Percentiles rank a stretch among this genome's conserved stretches.
phyloP scores from a whole-genome alignment of 2,329 filamentous ascomycete genomes.

The Talaromyces sp. region DNA sequence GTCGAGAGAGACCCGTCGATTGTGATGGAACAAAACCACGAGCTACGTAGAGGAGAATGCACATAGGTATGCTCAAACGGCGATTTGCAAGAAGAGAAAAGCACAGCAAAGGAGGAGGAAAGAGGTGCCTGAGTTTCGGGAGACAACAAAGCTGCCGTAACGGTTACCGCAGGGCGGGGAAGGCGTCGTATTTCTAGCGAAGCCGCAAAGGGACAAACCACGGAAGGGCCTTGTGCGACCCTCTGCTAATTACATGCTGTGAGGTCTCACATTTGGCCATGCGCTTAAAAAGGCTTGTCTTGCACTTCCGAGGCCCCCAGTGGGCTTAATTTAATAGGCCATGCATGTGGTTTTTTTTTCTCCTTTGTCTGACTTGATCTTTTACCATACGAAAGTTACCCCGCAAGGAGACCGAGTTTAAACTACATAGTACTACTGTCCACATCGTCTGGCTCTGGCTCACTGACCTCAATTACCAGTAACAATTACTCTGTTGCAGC shows the following conservation, averaged over 20 bases:
- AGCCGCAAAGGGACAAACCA: background rate
- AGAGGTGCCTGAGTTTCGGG: background rate
- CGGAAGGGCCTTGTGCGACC: background rate
- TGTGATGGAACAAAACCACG: background rate
- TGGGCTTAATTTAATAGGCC: background rate
- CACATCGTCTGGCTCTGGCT: too few relatives aligned
- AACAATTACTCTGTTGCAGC: too few relatives aligned
- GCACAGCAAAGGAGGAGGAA: background rate
- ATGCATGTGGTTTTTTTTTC: background rate
- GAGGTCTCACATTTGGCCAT: background rate
- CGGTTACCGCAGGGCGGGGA: background rate
- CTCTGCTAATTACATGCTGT: background rate
- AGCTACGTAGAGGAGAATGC: background rate
- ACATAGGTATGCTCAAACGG: background rate
- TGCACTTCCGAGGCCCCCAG: background rate
- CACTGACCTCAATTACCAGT: too few relatives aligned
- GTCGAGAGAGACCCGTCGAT: background rate
- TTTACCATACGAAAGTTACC: too few relatives aligned
- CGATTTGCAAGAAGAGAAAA: background rate
- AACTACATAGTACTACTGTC: too few relatives aligned
- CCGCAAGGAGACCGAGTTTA: too few relatives aligned
- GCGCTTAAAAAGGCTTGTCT: background rate
- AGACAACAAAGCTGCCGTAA: background rate
- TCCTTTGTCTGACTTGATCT: background rate
- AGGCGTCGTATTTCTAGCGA: background rate